Evolutionary conservation across 2,329 filamentous ascomycete species (phyloP).

Genomic region (Botrytis fabae): DNA sequence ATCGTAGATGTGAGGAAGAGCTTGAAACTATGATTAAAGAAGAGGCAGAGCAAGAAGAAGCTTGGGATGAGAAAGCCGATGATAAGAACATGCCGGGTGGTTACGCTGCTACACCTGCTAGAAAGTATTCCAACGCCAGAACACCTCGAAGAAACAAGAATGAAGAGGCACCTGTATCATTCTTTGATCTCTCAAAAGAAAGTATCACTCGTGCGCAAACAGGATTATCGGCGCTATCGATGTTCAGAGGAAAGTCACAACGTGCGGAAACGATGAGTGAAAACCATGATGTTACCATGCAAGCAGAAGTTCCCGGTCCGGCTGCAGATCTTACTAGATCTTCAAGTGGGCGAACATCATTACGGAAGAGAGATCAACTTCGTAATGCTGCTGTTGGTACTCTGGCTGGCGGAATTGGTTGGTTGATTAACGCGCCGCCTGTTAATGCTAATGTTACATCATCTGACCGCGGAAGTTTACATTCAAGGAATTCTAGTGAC

Average conservation of each 20-base stretch:
- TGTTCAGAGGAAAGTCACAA: conserved; percentile 30
- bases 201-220: conserved; percentile 59
- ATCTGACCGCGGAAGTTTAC: background rate
- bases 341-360: conserved; percentile 41
- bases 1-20: conserved; percentile 76
- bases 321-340: background rate
- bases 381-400: conserved; percentile 67
- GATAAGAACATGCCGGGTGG: conserved; percentile 56
- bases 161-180: conserved; percentile 62
- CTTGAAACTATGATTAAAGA: conserved; percentile 65
- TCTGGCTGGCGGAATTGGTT: conserved; percentile 65
- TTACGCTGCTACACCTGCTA: conserved; percentile 47
- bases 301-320: background rate
- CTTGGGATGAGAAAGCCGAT: conserved; percentile 68
- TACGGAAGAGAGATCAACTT: conserved; percentile 71
- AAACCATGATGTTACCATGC: background rate
- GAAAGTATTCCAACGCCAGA: conserved; percentile 34
- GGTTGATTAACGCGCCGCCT: conserved; percentile 60
- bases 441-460: background rate
- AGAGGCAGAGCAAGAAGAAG: conserved; percentile 67
- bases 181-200: conserved; percentile 64
- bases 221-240: conserved; percentile 56
- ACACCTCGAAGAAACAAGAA: conserved; percentile 43
- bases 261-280: conserved; percentile 16
- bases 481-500: conserved; percentile 3